These are phyloP conservation scores for Pelargonium fulgidum DNA, from an alignment of 441 rosid genomes.

Conservation along the genomic window DNA sequence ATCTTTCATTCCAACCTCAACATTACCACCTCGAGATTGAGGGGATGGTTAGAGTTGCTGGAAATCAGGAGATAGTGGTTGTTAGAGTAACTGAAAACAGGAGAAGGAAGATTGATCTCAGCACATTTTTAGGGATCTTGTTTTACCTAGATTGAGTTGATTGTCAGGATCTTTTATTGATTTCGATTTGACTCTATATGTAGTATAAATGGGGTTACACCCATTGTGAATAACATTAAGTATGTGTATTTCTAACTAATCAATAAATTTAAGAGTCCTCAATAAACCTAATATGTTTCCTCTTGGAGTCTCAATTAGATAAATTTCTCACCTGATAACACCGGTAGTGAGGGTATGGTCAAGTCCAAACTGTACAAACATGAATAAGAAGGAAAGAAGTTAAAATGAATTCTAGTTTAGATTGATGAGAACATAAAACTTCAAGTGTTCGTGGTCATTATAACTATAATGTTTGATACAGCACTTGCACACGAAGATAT, in stretches of 20 bases:
- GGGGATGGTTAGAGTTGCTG: no score
- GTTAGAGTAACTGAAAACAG: no score
- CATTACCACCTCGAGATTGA: no score
- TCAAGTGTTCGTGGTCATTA: not conserved
- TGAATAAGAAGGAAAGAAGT: slow-evolving; percentile 8
- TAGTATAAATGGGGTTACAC: no score
- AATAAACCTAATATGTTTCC: not conserved
- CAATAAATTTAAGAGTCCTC: not conserved
- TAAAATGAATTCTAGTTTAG: not conserved
- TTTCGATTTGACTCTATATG: no score
- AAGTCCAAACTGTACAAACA: slow-evolving; percentile 76
- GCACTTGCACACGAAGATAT: not conserved
- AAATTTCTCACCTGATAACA: slow-evolving; percentile 63
- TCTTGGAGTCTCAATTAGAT: not conserved
- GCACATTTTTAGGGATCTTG: no score
- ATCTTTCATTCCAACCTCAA: no score
- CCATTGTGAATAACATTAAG: not conserved
- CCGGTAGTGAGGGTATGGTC: slow-evolving; percentile 97
- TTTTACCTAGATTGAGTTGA: no score
- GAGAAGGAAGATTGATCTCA: no score
- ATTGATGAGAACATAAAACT: not conserved
- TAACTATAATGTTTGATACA: not conserved
- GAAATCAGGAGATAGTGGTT: no score
- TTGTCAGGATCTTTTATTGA: no score
- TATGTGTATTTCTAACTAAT: not conserved